phyloP scores from a whole-genome alignment of 2,329 filamentous ascomycete genomes.

The Claviceps digitariae region DNA sequence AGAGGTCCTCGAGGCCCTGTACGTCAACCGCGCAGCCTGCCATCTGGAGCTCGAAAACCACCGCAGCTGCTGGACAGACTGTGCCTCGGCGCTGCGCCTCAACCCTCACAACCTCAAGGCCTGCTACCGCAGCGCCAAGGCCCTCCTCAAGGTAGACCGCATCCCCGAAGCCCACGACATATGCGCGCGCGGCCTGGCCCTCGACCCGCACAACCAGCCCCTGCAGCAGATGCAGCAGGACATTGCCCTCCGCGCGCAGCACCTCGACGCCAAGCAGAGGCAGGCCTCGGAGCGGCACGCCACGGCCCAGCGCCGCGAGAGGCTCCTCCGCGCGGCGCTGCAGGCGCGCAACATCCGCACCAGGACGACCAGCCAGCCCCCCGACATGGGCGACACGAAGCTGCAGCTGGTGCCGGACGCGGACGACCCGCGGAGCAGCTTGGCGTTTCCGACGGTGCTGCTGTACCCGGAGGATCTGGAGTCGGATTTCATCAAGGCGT shows the following conservation, averaged over 20 bases:
- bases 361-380: slow-evolving; percentile 54
- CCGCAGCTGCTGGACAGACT: slow-evolving; percentile 74
- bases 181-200: slow-evolving; percentile 54
- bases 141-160: slow-evolving; percentile 67
- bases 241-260: slow-evolving; percentile 44
- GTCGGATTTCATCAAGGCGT: slow-evolving; percentile 82
- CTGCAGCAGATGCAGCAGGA: slow-evolving; percentile 50
- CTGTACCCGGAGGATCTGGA: slow-evolving; percentile 74
- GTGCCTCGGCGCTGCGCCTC: slow-evolving; percentile 62
- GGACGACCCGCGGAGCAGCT: slow-evolving; percentile 54
- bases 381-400: slow-evolving; percentile 75
- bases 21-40: slow-evolving; percentile 80
- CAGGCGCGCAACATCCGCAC: slow-evolving; percentile 56
- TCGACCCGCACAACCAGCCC: slow-evolving; percentile 58
- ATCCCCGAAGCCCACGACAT: slow-evolving; percentile 70
- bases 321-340: slow-evolving; percentile 52
- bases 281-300: slow-evolving; percentile 42
- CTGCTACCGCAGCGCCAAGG: slow-evolving; percentile 70
- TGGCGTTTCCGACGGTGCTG: slow-evolving; percentile 68
- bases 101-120: slow-evolving; percentile 80
- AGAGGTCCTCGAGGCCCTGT: slow-evolving; percentile 57
- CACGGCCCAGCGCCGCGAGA: slow-evolving; percentile 39
- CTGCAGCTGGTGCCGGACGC: slow-evolving; percentile 59
- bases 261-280: slow-evolving; percentile 39
- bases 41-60: slow-evolving; percentile 84